Conservation (phyloP, 495 filamentous ascomycete genomes). For the Penicillium bovifimosum region DNA sequence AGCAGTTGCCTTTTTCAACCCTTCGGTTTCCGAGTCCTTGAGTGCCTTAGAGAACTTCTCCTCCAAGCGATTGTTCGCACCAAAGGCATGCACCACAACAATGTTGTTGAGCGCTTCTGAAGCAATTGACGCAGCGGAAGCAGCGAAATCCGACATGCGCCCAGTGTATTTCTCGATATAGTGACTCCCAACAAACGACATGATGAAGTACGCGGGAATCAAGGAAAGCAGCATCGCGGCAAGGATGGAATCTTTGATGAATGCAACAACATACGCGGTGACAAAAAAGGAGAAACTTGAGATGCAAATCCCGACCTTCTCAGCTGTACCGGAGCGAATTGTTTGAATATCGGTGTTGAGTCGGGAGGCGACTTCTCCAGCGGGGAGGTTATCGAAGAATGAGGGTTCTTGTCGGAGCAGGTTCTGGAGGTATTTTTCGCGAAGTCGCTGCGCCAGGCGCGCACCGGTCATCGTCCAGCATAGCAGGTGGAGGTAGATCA, state of each 20-base stretch:
- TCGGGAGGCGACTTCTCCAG: constrained; percentile 57
- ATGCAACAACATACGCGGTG: constrained; percentile 58
- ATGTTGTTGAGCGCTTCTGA: constrained; percentile 45
- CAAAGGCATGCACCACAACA: constrained; percentile 46
- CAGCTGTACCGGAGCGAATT: constrained; percentile 57
- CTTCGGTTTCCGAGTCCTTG: constrained; percentile 33
- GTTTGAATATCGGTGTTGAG: constrained; percentile 56
- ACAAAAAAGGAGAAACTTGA: constrained; percentile 56
- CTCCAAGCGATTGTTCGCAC: constrained; percentile 45
- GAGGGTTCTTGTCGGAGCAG: constrained; percentile 57
- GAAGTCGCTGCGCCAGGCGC: constrained; percentile 56
- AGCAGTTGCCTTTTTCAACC: constrained; percentile 53
- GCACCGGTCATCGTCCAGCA: constrained; percentile 60
- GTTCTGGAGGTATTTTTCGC: constrained; percentile 51
- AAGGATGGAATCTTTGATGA: constrained; percentile 49
- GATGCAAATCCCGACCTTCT: constrained; percentile 61
- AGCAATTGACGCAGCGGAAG: constrained; percentile 44
- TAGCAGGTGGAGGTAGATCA: constrained; percentile 47
- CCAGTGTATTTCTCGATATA: constrained; percentile 56
- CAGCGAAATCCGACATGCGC: constrained; percentile 45
- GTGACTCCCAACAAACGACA: constrained; percentile 56
- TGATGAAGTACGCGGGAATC: constrained; percentile 60
- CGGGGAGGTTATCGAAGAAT: constrained; percentile 52
- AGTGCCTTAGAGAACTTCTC: constrained; percentile 48
- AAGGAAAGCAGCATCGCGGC: constrained; percentile 47